Evolutionary conservation across 108 stramenopile genomes (phyloP).

Genomic region (Hondaea fermentalgiana): DNA sequence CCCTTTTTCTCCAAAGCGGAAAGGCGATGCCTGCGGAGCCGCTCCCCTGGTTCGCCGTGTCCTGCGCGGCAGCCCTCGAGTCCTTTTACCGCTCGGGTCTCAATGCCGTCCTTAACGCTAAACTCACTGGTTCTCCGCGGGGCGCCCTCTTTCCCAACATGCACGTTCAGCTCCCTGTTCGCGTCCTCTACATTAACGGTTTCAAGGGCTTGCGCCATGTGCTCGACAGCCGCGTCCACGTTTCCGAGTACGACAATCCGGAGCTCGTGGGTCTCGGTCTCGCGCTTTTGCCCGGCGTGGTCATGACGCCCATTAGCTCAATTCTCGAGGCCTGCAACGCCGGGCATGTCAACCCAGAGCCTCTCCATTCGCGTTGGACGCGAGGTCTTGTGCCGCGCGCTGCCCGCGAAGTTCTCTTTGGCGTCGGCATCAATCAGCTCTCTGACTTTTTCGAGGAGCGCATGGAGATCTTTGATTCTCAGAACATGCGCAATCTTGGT

Average conservation of each 20-base stretch:
- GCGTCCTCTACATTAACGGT: slow-evolving; percentile 62
- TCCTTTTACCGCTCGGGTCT: slow-evolving; percentile 60
- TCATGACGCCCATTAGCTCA: slow-evolving; percentile 64
- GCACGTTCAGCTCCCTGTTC: slow-evolving; percentile 66
- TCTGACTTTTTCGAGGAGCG: slow-evolving; percentile 65
- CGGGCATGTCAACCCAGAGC: slow-evolving; percentile 58
- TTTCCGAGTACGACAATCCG: slow-evolving; percentile 27
- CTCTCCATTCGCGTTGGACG: slow-evolving; percentile 49
- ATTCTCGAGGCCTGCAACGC: slow-evolving; percentile 67
- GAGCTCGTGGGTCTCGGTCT: slow-evolving; percentile 26
- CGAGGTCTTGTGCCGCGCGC: slow-evolving; percentile 54
- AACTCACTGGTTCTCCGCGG: slow-evolving; percentile 37
- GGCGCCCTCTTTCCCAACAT: slow-evolving; percentile 60
- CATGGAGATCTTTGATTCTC: slow-evolving; percentile 23
- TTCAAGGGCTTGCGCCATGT: slow-evolving; percentile 54
- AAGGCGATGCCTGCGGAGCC: slow-evolving; percentile 30
- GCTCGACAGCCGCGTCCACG: slow-evolving; percentile 40
- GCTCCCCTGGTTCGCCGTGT: slow-evolving; percentile 34
- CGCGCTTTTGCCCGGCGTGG: slow-evolving; percentile 56
- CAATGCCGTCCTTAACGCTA: slow-evolving; percentile 57
- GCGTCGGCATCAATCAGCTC: slow-evolving; percentile 65
- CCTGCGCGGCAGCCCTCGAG: slow-evolving; percentile 68
- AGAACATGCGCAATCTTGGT: slow-evolving; percentile 43
- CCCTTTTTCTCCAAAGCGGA: slow-evolving; percentile 32
- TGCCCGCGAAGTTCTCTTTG: slow-evolving; percentile 64